Conservation (phyloP, 805 yeast genomes). For the Suhomyces xylopsoci region DNA sequence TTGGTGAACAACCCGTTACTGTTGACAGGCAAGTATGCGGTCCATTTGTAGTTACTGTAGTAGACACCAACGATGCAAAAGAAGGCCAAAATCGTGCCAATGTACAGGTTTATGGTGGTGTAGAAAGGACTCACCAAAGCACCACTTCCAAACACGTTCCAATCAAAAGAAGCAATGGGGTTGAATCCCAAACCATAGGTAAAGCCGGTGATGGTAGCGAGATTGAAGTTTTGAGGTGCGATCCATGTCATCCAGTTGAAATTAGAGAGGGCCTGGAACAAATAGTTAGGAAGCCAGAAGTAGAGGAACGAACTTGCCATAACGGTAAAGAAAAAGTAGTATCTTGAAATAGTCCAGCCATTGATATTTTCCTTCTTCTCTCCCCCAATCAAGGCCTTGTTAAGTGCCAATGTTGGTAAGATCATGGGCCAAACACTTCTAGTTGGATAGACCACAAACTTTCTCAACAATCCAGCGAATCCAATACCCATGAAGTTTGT, state of each 20-base stretch:
- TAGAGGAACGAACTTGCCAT: conserved; percentile 17
- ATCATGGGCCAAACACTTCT: conserved; percentile 27
- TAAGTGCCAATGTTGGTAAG: conserved; percentile 29
- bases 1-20: conserved; percentile 22
- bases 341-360: conserved; percentile 31
- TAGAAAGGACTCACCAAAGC: conserved; percentile 21
- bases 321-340: conserved; percentile 20
- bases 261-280: conserved; percentile 39
- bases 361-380: conserved; percentile 26
- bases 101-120: conserved; percentile 17
- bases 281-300: conserved; percentile 44
- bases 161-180: conserved; percentile 54
- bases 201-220: conserved; percentile 49
- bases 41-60: conserved; percentile 26
- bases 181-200: conserved; percentile 48
- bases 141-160: conserved; percentile 36
- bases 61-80: conserved; percentile 23
- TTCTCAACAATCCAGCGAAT: conserved; percentile 15
- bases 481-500: conserved; percentile 18
- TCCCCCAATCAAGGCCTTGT: conserved; percentile 26
- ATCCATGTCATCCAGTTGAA: conserved; percentile 63
- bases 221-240: conserved; percentile 45
- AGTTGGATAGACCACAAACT: conserved; percentile 26
- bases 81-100: conserved; percentile 20
- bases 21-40: conserved; percentile 25